Evolutionary conservation across 495 filamentous ascomycete species (phyloP), one percentile per base, ranked within the genome.

Genomic region (Xylaria flabelliformis): DNA sequence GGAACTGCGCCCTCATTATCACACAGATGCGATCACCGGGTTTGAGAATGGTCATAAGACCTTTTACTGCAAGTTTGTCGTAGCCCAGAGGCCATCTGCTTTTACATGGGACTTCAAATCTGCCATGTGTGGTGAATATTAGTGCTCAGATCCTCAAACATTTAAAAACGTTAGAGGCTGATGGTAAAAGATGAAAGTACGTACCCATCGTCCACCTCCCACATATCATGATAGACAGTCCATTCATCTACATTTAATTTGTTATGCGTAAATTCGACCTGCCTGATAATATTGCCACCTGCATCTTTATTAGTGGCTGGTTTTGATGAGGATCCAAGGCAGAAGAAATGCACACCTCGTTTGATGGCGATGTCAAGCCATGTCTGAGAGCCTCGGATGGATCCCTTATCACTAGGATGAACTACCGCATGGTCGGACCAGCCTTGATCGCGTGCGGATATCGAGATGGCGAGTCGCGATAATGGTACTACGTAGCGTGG

Each of bases 11-110:
- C 19, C 59, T 42, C 19, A 63, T 63, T 1, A 63, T 9, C 24
- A 56, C 53, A 26, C 29, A 63, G 59, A 63, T 63, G 39, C 59
- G 59, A 44, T 63, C 59, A 2, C 59, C 59, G 0, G 59, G 59
- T 24, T n/a, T 21, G 24, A 63, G 5, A 39, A 63, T 42, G 34
- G 59, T 9, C 59, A 63, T 44, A 0, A 63, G 39, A 7, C 36
- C 39, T 19, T 63, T 63, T 9, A 44, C 59, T 13, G 39, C n/a
- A 44, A 9, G 7, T 26, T 6, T 42, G 19, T 63, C 59, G 34
- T 63, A 44, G 39, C 4, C 44, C 7, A 24, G 59, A 36, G 59
- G 59, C 36, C 36, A 63, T n/a, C 34, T 63, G 17, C 1, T 63
- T 39, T 42, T 42, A 63, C 59, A 42, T 2, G 59, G 59, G n/a